Evolutionary conservation across 352 stramenopile species (phyloP).

Genomic region (Thalassiosira delicatula): DNA sequence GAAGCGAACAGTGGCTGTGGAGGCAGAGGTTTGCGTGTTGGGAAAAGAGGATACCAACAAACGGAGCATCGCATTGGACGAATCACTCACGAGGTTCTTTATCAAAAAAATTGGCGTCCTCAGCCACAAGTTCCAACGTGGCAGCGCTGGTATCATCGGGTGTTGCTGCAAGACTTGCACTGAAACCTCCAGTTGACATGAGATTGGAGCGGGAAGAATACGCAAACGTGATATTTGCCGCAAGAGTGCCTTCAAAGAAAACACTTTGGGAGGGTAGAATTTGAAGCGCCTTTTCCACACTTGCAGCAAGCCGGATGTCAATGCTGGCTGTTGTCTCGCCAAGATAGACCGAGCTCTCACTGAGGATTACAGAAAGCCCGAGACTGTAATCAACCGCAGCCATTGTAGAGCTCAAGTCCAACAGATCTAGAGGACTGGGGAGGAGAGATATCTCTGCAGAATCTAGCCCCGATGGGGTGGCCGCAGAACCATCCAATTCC

Average conservation of each 20-base stretch:
- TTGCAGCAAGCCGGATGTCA: not conserved
- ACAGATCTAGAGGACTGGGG: not conserved
- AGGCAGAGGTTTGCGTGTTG: too few species aligned
- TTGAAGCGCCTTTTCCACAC: constrained; percentile 12
- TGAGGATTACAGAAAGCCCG: constrained; percentile 12
- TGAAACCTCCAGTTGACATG: constrained; percentile 8
- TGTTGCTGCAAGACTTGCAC: constrained; percentile 6
- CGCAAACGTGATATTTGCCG: not conserved
- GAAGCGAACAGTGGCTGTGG: constrained; percentile 45
- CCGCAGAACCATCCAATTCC: too few species aligned
- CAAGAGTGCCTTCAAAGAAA: constrained; percentile 14
- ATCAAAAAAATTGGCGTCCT: constrained; percentile 50
- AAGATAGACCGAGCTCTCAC: constrained; percentile 25
- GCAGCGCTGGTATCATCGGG: not conserved
- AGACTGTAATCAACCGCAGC: constrained; percentile 15
- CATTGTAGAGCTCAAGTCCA: not conserved
- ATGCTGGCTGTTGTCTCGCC: constrained; percentile 22
- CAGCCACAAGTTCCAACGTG: constrained; percentile 16
- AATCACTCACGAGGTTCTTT: constrained; percentile 20
- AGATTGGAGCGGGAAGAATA: not conserved
- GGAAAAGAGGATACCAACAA: not conserved
- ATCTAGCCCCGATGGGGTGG: too few species aligned
- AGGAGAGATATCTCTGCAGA: not conserved
- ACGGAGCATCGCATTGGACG: not conserved
- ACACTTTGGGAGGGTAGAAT: constrained; percentile 1